Base-by-base conservation (phyloP, 2,329 filamentous ascomycete species). In the Paecilomyces sp. region DNA sequence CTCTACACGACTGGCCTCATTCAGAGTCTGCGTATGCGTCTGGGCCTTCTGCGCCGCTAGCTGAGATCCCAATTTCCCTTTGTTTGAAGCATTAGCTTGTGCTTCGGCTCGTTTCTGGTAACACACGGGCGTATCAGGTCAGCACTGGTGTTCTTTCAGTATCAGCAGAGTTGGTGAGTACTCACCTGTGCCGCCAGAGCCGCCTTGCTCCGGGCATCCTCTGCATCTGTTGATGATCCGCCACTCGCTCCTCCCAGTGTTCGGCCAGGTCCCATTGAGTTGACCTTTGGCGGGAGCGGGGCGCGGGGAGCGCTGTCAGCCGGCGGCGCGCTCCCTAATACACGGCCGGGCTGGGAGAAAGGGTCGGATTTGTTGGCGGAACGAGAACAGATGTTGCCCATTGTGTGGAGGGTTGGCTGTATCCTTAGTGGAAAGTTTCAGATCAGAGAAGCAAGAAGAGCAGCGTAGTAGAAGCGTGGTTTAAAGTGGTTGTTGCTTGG, bases 381-480 rank as follows among this genome's bases (percentile, higher is more conserved):
- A 74, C 91, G 92, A 72, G 91, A 90, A 79, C 90, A 96, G 76
- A 91, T 83, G 74, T 91, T 93, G 61, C 92, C 92, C 92, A 97
- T 96, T 64, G 61, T 74, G 31, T 50, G 31, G 58, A 57, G 25
- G 59, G 52, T 56, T 12, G 25, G 50, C 11, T 53, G 50, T n/a
- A 47, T 47, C 36, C 8, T 18, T 18, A 18, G n/a, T n/a, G 8
- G 36, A 3, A 3, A 9, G 36, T 9, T 18, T n/a, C 36, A 47
- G 36, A 41, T 41, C 13, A 13, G 36, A 18, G 36, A 47, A 18
- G n/a, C 13, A 41, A 22, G 36, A n/a, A 18, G 18, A 11, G 13
- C n/a, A 47, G 41, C 13, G 41, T 12, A 33, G 41, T 47, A 9
- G 41, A 47, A 15, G 4, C 7, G 12, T 3, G n/a, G 5, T 47